phyloP scores from a whole-genome alignment of 176 grass and related monocot genomes.

The Hsuehochloa calcarea region DNA sequence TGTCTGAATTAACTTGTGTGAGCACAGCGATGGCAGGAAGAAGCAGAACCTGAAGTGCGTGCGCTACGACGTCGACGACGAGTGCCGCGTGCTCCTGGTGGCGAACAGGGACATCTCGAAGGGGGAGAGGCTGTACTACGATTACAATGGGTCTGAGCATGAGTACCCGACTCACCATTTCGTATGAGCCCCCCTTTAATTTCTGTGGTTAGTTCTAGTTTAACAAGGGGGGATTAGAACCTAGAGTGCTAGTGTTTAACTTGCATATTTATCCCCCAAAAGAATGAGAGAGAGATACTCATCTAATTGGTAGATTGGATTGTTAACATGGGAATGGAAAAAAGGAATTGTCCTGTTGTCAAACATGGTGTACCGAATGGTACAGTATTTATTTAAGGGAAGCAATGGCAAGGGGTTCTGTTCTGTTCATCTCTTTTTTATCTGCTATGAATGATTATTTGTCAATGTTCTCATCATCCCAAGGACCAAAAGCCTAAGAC shows the following conservation, averaged over 20 bases:
- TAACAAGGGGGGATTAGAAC: no score
- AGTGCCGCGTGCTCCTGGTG: slow-evolving; percentile 76
- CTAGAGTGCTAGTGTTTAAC: background rate
- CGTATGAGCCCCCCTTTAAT: slow-evolving; percentile 44
- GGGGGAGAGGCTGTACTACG: slow-evolving; percentile 93
- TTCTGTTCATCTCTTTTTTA: background rate
- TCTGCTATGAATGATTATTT: background rate
- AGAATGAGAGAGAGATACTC: background rate
- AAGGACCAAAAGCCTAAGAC: background rate
- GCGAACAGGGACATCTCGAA: slow-evolving; percentile 82
- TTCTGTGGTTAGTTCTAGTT: background rate
- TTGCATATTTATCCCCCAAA: slow-evolving; percentile 1
- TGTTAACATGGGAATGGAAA: background rate
- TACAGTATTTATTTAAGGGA: background rate
- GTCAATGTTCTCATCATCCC: background rate
- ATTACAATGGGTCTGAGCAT: slow-evolving; percentile 84
- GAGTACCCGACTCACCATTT: slow-evolving; percentile 99
- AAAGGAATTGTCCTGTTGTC: background rate
- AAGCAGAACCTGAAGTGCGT: slow-evolving; percentile 98
- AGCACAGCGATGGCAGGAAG: slow-evolving; percentile 79
- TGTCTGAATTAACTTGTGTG: background rate
- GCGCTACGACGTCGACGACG: slow-evolving; percentile 56
- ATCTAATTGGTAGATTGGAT: slow-evolving; percentile 1
- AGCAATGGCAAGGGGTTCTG: background rate
- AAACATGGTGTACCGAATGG: background rate